Base-by-base conservation (phyloP, 768 basidiomycete species). In the Clavaria fumosa region DNA sequence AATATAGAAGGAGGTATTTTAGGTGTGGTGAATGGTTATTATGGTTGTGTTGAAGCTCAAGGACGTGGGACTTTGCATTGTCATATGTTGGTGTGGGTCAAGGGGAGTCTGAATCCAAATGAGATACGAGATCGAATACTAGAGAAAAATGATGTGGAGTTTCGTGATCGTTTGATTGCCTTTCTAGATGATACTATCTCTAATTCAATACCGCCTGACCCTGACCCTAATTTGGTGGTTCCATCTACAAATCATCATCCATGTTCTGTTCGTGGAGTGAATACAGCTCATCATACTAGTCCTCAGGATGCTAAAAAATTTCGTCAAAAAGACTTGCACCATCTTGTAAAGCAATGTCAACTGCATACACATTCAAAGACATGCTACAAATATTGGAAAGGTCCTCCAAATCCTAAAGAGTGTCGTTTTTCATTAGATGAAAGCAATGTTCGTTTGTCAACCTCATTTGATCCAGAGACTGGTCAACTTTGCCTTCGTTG, bases 71-170 rank as follows among this genome's bases (percentile, higher is more conserved):
- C 49, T 3, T 36, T 59, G 1, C 58, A 60, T 39, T 50, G 49
- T 19, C 58, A 60, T 37, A 49, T 57, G 44, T 30, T 59, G 1
- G 39, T 53, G 3, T 58, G 52, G 57, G 34, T 59, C 0, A 11
- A 40, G 27, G 54, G 51, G 1, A 40, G 43, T 7, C 31, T 27
- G 5, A 20, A 10, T 5, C 6, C 34, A 4, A 7, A 39, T 14
- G 20, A 15, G 12, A 10, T 35, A 35, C 39, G 58, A 0, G 3
- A 44, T 0, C 45, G 45, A 2, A 37, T 65, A 10, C 12, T 33
- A 6, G 19, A 33, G 12, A 30, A 36, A 11, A n/a, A 40, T 0
- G 51, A 54, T 20, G 12, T 18, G 1, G 41, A 27, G 1, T 60
- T 57, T 41, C 19, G 35, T 14, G 3, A 42, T 1, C 11, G 38